phyloP scores from a whole-genome alignment of 1,139 yeast genomes.

The Kurtzmaniella quercitrusa region DNA sequence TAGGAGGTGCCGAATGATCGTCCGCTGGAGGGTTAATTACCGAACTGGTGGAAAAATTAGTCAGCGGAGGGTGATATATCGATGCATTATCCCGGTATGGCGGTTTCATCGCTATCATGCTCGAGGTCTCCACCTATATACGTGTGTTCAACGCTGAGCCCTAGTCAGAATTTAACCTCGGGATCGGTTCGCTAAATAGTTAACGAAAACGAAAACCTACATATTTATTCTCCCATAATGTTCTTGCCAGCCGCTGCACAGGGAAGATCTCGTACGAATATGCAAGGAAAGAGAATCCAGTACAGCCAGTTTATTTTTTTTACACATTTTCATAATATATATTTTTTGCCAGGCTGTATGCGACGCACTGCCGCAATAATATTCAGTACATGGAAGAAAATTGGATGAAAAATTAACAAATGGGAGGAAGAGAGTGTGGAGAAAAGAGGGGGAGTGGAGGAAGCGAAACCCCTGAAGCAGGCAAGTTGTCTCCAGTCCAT shows the following conservation, averaged over 20 bases:
- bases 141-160: neutral
- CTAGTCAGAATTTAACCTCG: neutral
- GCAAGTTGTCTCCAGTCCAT: too few relatives aligned
- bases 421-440: too few relatives aligned
- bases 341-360: neutral
- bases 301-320: neutral
- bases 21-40: neutral
- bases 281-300: constrained; percentile 4
- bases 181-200: constrained; percentile 1
- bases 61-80: neutral
- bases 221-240: neutral
- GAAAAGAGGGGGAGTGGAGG: too few relatives aligned
- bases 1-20: neutral
- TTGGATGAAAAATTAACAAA: too few relatives aligned
- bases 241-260: neutral
- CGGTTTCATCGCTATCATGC: neutral
- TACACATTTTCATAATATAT: neutral
- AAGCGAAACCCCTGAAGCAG: too few relatives aligned
- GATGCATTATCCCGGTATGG: neutral
- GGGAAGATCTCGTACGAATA: constrained; percentile 2
- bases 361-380: neutral
- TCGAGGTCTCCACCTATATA: neutral
- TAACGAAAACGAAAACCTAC: constrained; percentile 1
- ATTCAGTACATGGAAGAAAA: neutral
- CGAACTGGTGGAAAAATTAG: neutral